A percentile compares a stretch with the other conserved stretches of the same genome.
Evolutionary conservation across 352 stramenopile genomes (phyloP).

Genomic region (Pythium chondricola): DNA sequence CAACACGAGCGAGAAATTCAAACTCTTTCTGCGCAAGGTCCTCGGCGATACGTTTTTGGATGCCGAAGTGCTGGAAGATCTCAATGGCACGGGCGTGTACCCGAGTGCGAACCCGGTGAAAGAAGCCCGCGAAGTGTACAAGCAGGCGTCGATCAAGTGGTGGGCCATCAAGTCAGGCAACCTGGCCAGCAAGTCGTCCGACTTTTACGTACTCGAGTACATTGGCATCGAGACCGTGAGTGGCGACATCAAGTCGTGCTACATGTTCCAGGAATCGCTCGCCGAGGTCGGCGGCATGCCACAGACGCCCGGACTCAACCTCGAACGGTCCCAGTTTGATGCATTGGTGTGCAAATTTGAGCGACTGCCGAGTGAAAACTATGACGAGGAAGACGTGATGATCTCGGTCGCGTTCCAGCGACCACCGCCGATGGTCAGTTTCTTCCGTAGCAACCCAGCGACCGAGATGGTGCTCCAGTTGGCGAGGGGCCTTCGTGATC

Average conservation of each 20-base stretch:
- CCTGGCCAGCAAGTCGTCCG: conserved; percentile 71
- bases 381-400: conserved; percentile 67
- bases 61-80: conserved; percentile 76
- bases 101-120: conserved; percentile 59
- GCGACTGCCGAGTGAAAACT: conserved; percentile 48
- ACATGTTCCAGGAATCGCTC: conserved; percentile 82
- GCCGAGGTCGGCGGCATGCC: conserved; percentile 79
- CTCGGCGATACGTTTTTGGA: conserved; percentile 78
- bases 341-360: conserved; percentile 85
- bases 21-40: conserved; percentile 78
- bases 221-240: conserved; percentile 75
- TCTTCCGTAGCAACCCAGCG: conserved; percentile 79
- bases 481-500: conserved; percentile 65
- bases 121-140: conserved; percentile 75
- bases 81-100: conserved; percentile 78
- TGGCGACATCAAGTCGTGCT: conserved; percentile 75
- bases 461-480: conserved; percentile 82
- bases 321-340: conserved; percentile 81
- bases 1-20: conserved; percentile 81
- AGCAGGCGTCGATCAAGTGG: conserved; percentile 86
- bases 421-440: conserved; percentile 65
- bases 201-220: conserved; percentile 86
- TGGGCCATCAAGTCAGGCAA: conserved; percentile 82
- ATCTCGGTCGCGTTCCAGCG: conserved; percentile 86
- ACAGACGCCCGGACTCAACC: conserved; percentile 68